Evolutionary conservation across 1,284 basidiomycete genomes (phyloP).

Genomic region (Grifola frondosa): DNA sequence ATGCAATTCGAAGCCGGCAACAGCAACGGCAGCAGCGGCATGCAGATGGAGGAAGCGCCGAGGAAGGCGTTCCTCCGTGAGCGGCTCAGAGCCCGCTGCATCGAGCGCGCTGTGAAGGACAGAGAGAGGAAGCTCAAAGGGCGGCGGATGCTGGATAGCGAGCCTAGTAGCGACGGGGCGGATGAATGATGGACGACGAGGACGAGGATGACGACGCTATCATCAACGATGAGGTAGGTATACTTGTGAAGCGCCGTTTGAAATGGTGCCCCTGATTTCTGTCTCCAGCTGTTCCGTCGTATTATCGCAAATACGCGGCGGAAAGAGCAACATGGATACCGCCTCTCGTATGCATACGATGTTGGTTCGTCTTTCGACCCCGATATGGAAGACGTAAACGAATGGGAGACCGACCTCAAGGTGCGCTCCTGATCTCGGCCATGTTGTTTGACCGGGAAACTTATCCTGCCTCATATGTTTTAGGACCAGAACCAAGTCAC

Average conservation of each 20-base stretch:
- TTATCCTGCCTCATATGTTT: conserved; percentile 2
- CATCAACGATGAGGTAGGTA: conserved; percentile 61
- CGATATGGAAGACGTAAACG: conserved; percentile 55
- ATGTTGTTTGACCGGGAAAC: not conserved
- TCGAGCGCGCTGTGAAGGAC: conserved; percentile 56
- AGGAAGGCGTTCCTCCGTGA: conserved; percentile 55
- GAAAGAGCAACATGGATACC: conserved; percentile 50
- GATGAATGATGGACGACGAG: conserved; percentile 53
- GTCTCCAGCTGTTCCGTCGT: conserved; percentile 58
- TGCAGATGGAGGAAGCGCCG: conserved; percentile 32
- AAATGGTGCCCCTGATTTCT: not conserved
- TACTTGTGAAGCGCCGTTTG: not conserved
- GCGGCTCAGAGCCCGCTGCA: conserved; percentile 58
- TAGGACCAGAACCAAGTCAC: conserved; percentile 8
- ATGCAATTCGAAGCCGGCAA: conserved; percentile 2
- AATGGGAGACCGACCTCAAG: conserved; percentile 58
- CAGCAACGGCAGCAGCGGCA: conserved; percentile 1
- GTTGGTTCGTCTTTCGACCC: conserved; percentile 76
- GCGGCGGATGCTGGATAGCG: conserved; percentile 32
- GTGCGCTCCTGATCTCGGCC: conserved; percentile 24
- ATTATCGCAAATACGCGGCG: conserved; percentile 54
- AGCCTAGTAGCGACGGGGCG: conserved; percentile 51
- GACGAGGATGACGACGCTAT: conserved; percentile 44
- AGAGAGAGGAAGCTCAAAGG: conserved; percentile 47
- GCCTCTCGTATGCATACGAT: conserved; percentile 61